These are phyloP conservation scores for Leccinum subfulvum DNA, from an alignment of 1,284 basidiomycete species.

Conservation along the genomic window DNA sequence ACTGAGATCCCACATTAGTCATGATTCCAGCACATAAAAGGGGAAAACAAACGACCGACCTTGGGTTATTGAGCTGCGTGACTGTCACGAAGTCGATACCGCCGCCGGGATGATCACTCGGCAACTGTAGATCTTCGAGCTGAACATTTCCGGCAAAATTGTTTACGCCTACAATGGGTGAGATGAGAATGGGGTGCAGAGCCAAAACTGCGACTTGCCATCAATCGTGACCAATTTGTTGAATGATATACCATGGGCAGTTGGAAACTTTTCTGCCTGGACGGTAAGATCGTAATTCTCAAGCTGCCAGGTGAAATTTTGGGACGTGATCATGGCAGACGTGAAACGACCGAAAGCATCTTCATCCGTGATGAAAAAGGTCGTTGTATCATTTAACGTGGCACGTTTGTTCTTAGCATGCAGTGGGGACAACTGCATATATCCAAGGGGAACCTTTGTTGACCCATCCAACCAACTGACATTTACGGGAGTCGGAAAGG, in stretches of 20 bases:
- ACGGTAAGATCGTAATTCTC: conserved; percentile 57
- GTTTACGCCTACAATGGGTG: conserved; percentile 50
- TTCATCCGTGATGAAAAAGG: conserved; percentile 54
- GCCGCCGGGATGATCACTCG: conserved; percentile 65
- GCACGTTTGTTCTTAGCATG: conserved; percentile 53
- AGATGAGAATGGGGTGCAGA: not conserved
- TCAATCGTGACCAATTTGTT: conserved; percentile 56
- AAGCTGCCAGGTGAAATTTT: conserved; percentile 73
- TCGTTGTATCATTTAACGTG: conserved; percentile 54
- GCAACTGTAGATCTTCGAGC: conserved; percentile 68
- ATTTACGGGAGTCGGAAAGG: conserved; percentile 51
- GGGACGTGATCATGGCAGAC: conserved; percentile 60
- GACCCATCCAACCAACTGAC: conserved; percentile 55
- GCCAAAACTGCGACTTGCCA: conserved; percentile 31
- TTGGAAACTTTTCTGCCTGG: conserved; percentile 68
- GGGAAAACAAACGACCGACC: conserved; percentile 35
- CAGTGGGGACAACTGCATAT: conserved; percentile 46
- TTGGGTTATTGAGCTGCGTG: conserved; percentile 63
- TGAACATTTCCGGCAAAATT: conserved; percentile 60
- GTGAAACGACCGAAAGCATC: conserved; percentile 59
- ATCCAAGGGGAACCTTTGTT: conserved; percentile 47
- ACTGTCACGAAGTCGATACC: conserved; percentile 67
- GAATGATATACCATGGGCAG: conserved; percentile 60
- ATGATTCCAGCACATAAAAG: not conserved
- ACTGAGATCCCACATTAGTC: conserved; percentile 33